These are phyloP conservation scores for Coemansia sp. DNA, from an alignment of 192 early-diverging fungal species.

Conservation along the genomic window DNA sequence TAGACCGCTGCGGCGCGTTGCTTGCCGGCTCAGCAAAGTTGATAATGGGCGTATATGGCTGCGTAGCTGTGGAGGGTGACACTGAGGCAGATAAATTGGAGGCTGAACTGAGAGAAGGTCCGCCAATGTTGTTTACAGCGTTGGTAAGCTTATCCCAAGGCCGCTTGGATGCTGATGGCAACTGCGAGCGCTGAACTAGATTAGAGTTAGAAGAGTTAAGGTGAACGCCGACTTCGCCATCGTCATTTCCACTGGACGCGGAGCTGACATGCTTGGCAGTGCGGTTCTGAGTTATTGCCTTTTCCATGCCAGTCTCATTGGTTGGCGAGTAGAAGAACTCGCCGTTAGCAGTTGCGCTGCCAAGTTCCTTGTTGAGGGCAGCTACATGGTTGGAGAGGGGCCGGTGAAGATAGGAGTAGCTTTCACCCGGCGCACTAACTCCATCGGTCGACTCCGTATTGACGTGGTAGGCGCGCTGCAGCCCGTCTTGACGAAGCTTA, in stretches of 20 bases:
- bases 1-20: background rate
- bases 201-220: background rate
- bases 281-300: background rate
- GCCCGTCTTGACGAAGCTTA: constrained; percentile 31
- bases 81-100: background rate
- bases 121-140: background rate
- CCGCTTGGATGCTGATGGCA: background rate
- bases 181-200: background rate
- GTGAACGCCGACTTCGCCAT: background rate
- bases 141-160: background rate
- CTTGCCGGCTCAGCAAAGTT: background rate
- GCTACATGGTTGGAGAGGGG: too few species aligned
- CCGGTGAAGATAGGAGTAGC: background rate
- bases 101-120: background rate
- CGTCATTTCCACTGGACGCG: background rate
- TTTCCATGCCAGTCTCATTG: background rate
- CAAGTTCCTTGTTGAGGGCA: background rate
- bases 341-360: background rate
- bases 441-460: background rate
- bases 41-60: background rate
- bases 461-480: constrained; percentile 38
- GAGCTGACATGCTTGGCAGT: background rate
- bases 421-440: background rate
- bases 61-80: background rate
- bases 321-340: background rate